Evolutionary conservation across 306 rosid genomes (phyloP).

Genomic region (Prunus kanzakura): DNA sequence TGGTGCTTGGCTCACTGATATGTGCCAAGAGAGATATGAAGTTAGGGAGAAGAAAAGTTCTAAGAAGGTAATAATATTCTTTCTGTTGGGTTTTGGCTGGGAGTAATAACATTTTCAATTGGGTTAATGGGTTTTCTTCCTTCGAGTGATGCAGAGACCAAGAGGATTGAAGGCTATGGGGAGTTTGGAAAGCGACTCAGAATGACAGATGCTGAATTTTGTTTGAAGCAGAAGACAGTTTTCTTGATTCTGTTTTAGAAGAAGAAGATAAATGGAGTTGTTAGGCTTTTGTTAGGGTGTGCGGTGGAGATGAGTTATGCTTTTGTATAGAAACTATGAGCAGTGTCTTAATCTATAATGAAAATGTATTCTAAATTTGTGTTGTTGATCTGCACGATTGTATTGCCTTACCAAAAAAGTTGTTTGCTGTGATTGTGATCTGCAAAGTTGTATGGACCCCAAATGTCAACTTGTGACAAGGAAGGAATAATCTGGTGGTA

Average conservation of each 20-base stretch:
- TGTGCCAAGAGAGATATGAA: slow-evolving; percentile 91
- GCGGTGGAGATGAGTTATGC: background rate
- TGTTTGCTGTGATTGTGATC: no score
- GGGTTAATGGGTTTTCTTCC: background rate
- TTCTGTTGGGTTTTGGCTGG: background rate
- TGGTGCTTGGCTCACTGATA: slow-evolving; percentile 85
- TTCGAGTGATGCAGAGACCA: slow-evolving; percentile 52
- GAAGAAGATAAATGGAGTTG: background rate
- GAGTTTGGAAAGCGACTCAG: slow-evolving; percentile 71
- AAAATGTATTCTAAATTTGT: background rate
- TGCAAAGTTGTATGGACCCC: no score
- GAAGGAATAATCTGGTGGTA: no score
- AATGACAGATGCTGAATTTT: slow-evolving; percentile 26
- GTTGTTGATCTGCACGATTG: background rate
- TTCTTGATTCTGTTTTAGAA: background rate
- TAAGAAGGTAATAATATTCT: slow-evolving; percentile 49
- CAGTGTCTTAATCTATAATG: background rate
- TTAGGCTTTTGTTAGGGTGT: background rate
- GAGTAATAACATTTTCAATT: background rate
- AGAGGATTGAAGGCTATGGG: slow-evolving; percentile 89
- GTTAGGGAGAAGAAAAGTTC: slow-evolving; percentile 82
- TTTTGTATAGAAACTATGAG: background rate
- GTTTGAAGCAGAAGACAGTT: background rate
- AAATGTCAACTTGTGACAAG: no score
- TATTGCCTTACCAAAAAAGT: no score